Evolutionary conservation across 2,329 filamentous ascomycete genomes (phyloP).

Genomic region (Pseudocercospora musae): DNA sequence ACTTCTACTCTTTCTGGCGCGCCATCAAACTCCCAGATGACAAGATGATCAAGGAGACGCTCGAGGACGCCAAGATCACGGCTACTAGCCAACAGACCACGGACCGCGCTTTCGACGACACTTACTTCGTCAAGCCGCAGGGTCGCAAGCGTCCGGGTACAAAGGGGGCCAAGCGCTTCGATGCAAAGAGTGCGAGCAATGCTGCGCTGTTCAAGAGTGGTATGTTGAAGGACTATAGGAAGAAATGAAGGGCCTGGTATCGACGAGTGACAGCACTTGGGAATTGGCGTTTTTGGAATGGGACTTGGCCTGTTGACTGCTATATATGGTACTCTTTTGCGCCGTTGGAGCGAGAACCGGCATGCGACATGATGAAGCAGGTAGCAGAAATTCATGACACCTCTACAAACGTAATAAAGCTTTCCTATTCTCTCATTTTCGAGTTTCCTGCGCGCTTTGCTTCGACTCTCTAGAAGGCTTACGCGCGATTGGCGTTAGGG

Average conservation of each 20-base stretch:
- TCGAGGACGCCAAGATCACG: not conserved
- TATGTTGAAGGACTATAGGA: not conserved
- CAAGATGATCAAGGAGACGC: not conserved
- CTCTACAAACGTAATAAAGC: too few species aligned
- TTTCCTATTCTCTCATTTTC: too few species aligned
- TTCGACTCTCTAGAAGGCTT: too few species aligned
- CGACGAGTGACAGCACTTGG: not conserved
- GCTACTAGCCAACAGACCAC: not conserved
- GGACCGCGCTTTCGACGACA: not conserved
- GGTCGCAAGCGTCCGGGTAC: not conserved
- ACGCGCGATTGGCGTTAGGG: too few species aligned
- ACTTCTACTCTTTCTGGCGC: not conserved
- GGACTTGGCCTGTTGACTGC: not conserved
- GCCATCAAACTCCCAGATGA: not conserved
- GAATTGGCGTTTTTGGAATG: not conserved
- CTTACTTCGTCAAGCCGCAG: not conserved
- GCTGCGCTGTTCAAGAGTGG: not conserved
- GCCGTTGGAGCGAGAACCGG: not conserved
- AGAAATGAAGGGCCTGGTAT: not conserved
- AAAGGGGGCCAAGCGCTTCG: not conserved
- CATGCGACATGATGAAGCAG: not conserved
- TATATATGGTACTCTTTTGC: not conserved
- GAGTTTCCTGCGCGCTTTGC: too few species aligned
- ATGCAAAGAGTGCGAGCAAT: not conserved
- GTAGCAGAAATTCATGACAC: not conserved